phyloP scores from a whole-genome alignment of 2,329 filamentous ascomycete genomes.

The Fusarium torulosum region DNA sequence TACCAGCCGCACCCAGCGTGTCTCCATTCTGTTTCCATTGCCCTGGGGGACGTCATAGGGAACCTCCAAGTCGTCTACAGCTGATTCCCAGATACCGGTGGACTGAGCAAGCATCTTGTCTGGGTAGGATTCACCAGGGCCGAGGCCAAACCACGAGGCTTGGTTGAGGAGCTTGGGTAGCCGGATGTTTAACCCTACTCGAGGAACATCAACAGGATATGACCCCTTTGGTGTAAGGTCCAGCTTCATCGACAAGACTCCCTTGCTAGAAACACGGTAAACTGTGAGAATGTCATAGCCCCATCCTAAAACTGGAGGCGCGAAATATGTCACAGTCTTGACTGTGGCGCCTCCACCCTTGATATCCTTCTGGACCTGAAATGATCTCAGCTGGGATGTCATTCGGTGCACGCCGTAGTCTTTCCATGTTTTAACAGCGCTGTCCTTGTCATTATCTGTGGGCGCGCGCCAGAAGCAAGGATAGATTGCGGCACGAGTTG shows the following conservation, averaged over 20 bases:
- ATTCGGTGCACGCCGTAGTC: constrained; percentile 18
- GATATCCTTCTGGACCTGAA: background rate
- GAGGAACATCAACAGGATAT: background rate
- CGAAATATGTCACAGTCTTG: constrained; percentile 1
- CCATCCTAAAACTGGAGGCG: constrained; percentile 20
- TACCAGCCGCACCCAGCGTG: constrained; percentile 6
- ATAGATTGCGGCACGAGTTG: background rate
- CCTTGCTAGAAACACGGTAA: background rate
- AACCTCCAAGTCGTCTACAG: background rate
- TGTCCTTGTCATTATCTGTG: constrained; percentile 14
- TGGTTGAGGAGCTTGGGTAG: background rate
- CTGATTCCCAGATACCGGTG: background rate
- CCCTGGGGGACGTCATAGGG: constrained; percentile 5
- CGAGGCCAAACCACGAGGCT: constrained; percentile 12
- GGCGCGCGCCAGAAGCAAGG: constrained; percentile 26
- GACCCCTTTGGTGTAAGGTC: background rate
- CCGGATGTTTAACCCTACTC: constrained; percentile 14
- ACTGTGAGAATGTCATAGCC: constrained; percentile 10
- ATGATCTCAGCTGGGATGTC: constrained; percentile 16
- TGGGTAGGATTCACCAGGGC: constrained; percentile 15
- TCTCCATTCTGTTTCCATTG: constrained; percentile 15
- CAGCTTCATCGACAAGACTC: background rate
- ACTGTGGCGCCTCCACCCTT: background rate
- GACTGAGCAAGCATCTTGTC: constrained; percentile 12
- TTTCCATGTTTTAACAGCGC: constrained; percentile 5